phyloP scores from a whole-genome alignment of 208 protist species.

The Trypanosoma cruzi region DNA sequence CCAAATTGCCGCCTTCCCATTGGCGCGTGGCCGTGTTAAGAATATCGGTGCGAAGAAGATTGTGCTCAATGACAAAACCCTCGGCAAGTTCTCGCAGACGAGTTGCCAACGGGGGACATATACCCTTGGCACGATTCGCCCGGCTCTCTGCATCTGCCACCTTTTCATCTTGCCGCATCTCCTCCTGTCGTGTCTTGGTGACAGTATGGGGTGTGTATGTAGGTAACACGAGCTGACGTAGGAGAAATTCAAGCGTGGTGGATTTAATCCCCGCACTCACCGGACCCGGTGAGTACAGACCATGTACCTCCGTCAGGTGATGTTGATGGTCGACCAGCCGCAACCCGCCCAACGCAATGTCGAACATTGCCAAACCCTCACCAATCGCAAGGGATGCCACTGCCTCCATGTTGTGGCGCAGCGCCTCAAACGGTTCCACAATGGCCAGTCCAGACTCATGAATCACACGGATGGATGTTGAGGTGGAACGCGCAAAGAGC shows the following conservation, averaged over 20 bases:
- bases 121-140: conserved; percentile 27
- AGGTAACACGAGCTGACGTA: conserved; percentile 55
- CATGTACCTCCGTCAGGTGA: conserved; percentile 59
- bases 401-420: conserved; percentile 34
- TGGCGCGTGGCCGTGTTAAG: conserved; percentile 30
- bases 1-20: neutral
- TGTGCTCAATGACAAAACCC: conserved; percentile 61
- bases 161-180: conserved; percentile 33
- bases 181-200: conserved; percentile 30
- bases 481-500: conserved; percentile 50
- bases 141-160: conserved; percentile 31
- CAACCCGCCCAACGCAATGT: conserved; percentile 69
- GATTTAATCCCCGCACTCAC: conserved; percentile 31
- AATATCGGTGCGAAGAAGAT: conserved; percentile 65
- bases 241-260: conserved; percentile 49
- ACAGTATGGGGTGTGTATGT: conserved; percentile 78
- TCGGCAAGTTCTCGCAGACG: conserved; percentile 73
- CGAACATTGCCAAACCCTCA: conserved; percentile 82
- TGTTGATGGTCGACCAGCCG: conserved; percentile 80
- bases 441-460: conserved; percentile 62
- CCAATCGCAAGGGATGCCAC: conserved; percentile 59
- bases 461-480: conserved; percentile 66
- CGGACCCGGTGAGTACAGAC: conserved; percentile 39
- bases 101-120: conserved; percentile 49
- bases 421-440: conserved; percentile 67